phyloP scores from a whole-genome alignment of 371 early-diverging fungal genomes.

The Lichtheimia ramosa region DNA sequence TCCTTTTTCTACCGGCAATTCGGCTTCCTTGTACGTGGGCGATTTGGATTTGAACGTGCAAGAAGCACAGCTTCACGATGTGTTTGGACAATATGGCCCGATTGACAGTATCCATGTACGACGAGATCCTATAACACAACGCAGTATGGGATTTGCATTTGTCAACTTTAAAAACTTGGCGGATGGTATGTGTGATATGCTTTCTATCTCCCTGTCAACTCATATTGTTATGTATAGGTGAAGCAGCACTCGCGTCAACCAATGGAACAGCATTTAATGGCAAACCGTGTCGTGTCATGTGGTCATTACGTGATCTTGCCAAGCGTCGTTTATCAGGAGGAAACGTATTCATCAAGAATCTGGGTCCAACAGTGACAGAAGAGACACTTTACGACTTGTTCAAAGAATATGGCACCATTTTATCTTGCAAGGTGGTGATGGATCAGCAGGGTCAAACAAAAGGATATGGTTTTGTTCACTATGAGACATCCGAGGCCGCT shows the following conservation, averaged over 20 bases:
- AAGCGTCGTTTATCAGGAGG: slow-evolving; percentile 85
- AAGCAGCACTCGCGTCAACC: slow-evolving; percentile 84
- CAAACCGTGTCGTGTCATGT: slow-evolving; percentile 97
- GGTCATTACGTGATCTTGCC: slow-evolving; percentile 95
- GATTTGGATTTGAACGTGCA: slow-evolving; percentile 90
- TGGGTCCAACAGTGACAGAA: slow-evolving; percentile 91
- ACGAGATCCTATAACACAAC: slow-evolving; percentile 93
- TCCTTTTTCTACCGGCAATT: neutral
- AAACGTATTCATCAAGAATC: slow-evolving; percentile 99
- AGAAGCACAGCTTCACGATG: slow-evolving; percentile 90
- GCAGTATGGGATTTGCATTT: slow-evolving; percentile 96
- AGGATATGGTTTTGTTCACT: slow-evolving; percentile 99
- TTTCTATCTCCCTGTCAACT: neutral
- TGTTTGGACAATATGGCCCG: slow-evolving; percentile 89
- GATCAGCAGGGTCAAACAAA: slow-evolving; percentile 78
- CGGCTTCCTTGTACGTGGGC: slow-evolving; percentile 85
- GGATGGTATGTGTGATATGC: slow-evolving; percentile 52
- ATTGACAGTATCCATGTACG: slow-evolving; percentile 96
- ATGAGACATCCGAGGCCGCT: slow-evolving; percentile 93
- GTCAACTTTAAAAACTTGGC: slow-evolving; percentile 83
- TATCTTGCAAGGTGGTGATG: slow-evolving; percentile 95
- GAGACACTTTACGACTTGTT: slow-evolving; percentile 98
- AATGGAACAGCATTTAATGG: slow-evolving; percentile 94
- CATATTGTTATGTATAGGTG: slow-evolving; percentile 40
- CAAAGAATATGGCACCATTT: slow-evolving; percentile 96